A percentile compares a stretch with the other conserved stretches of the same genome.
Evolutionary conservation across 305 asterid genomes (phyloP).

Genomic region (Salvia sclarea): DNA sequence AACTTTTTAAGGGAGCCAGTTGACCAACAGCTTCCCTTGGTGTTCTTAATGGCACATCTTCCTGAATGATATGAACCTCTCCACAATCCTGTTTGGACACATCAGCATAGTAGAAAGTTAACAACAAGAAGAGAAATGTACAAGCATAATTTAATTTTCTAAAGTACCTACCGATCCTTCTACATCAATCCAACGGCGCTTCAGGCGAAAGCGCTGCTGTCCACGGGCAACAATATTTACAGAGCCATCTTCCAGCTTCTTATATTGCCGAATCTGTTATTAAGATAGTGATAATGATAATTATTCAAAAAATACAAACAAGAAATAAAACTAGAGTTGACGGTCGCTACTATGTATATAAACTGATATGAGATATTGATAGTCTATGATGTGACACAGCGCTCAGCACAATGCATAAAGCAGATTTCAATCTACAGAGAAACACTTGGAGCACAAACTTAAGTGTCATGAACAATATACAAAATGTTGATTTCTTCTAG

Average conservation of each 20-base stretch:
- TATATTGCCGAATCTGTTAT: conserved; percentile 80
- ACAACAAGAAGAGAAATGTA: conserved; percentile 18
- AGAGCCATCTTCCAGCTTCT: conserved; percentile 90
- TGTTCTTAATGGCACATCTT: conserved; percentile 80
- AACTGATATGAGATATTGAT: conserved; percentile 12
- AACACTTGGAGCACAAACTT: conserved; percentile 9
- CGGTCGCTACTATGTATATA: conserved; percentile 1
- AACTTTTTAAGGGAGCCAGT: conserved; percentile 57
- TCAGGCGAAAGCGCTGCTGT: conserved; percentile 88
- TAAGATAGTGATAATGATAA: conserved; percentile 23
- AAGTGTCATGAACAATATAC: conserved; percentile 8
- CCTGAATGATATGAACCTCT: conserved; percentile 79
- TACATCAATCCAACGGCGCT: conserved; percentile 76
- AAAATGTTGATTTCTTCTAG: background rate
- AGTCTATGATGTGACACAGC: conserved; percentile 12
- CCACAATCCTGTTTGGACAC: conserved; percentile 66
- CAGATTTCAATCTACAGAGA: background rate
- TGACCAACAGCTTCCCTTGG: conserved; percentile 87
- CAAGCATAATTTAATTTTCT: conserved; percentile 27
- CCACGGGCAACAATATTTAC: conserved; percentile 90
- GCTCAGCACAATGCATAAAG: conserved; percentile 12
- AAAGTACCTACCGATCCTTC: conserved; percentile 75
- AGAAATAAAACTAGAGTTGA: conserved; percentile 21
- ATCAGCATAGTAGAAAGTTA: conserved; percentile 23
- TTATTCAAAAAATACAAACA: conserved; percentile 4